phyloP scores from a whole-genome alignment of 169 alveolate species.

The Cryptosporidium canis region DNA sequence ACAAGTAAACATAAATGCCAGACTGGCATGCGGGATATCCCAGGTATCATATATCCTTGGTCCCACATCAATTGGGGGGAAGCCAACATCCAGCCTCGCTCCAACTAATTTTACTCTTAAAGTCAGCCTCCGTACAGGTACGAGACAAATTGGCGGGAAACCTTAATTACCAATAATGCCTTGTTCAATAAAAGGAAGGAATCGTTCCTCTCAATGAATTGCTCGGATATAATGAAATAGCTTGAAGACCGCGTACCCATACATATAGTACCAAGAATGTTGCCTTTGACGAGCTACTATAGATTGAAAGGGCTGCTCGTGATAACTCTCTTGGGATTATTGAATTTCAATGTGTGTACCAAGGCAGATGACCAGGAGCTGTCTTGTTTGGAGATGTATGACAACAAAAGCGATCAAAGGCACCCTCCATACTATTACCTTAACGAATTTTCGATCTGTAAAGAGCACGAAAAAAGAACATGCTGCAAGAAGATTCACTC shows the following conservation, averaged over 20 bases:
- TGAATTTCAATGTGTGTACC: background rate
- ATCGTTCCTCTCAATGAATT: background rate
- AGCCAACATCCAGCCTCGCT: background rate
- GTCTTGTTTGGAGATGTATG: conserved; percentile 15
- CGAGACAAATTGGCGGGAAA: background rate
- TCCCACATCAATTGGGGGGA: no score
- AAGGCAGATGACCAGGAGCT: conserved; percentile 2
- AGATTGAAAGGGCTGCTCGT: background rate
- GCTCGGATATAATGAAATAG: background rate
- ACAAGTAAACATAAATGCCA: no score
- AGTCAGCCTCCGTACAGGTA: background rate
- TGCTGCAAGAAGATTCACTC: conserved; percentile 54
- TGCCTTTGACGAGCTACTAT: background rate
- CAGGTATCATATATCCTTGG: no score
- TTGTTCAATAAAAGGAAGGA: background rate
- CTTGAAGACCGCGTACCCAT: background rate
- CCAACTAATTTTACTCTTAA: background rate
- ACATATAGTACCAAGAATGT: background rate
- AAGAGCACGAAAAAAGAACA: conserved; percentile 64
- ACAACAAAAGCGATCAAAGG: conserved; percentile 13
- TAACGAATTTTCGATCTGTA: conserved; percentile 22
- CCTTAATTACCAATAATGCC: background rate
- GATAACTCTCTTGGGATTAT: background rate
- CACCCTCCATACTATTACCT: conserved; percentile 11
- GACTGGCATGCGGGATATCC: no score